Base-by-base conservation (phyloP, 805 yeast genomes). In the Komagataella kurtzmanii region DNA sequence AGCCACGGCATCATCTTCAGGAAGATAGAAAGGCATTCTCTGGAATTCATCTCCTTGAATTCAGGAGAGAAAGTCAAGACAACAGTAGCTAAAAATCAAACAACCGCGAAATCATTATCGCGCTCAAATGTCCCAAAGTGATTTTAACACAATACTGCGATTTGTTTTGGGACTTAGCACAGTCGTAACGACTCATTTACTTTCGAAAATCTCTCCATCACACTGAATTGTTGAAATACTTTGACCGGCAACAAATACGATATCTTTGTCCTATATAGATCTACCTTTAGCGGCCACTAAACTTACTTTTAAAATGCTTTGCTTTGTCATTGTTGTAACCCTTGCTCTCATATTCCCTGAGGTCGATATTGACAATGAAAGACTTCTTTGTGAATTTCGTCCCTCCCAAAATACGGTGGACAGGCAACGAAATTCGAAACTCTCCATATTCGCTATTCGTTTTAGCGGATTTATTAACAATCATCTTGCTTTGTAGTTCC, bases 401-500 rank as follows among this genome's bases (percentile, higher is more conserved):
- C 6, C 56, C 52, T 2, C 59, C 62, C 47, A 57, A 57, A 30
- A 49, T 59, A 54, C 57, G 54, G 50, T 61, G 62, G 52, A 63
- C 61, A 47, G 78, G 78, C 30, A 73, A 54, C 10, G 74, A 71
- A 4, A 74, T 59, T 48, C 72, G 60, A 48, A 74, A 67, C 53
- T 74, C 79, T 1, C 73, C 75, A 5, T 64, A 61, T 53, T 68
- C 71, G 17, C 54, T 59, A 18, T 62, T 65, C 46, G 65, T 60
- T 5, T 30, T 30, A 3, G 40, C 40, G 19, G 64, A 56, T 50
- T 71, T 71, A 18, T 68, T 69, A 12, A 73, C 65, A 17, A 72
- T 68, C 57, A 73, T 64, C 54, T 74, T 74, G 40, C 74, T 68
- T 53, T 74, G 79, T 24, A 74, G 58, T 54, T 74, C 79, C 53